Evolutionary conservation across 805 yeast genomes (phyloP).

Genomic region (Saccharomyces cerevisiae): DNA sequence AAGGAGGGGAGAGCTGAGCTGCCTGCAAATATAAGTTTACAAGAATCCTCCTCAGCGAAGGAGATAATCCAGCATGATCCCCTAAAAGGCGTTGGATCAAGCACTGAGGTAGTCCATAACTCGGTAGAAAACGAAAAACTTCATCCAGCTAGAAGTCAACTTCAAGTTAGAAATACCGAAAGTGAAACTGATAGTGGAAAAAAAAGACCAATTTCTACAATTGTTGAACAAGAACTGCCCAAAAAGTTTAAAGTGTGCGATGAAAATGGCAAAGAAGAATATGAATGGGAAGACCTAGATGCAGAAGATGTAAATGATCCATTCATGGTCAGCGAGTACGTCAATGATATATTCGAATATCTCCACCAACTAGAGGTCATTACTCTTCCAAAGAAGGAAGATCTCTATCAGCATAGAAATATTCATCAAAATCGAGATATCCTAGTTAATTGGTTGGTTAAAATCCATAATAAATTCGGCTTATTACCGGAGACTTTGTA

Average conservation of each 20-base stretch:
- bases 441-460: slow-evolving; percentile 89
- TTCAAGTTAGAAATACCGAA: neutral
- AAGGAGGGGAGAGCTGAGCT: neutral
- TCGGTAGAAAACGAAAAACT: neutral
- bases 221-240: slow-evolving; percentile 28
- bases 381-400: slow-evolving; percentile 51
- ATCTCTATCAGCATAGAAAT: slow-evolving; percentile 35
- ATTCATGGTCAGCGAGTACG: slow-evolving; percentile 89
- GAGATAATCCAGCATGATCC: neutral
- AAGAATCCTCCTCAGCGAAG: slow-evolving; percentile 1
- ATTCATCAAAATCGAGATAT: slow-evolving; percentile 53
- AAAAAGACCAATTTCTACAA: slow-evolving; percentile 31
- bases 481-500: slow-evolving; percentile 81
- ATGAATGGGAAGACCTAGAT: slow-evolving; percentile 66
- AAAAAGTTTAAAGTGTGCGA: slow-evolving; percentile 29
- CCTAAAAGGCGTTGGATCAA: neutral
- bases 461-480: slow-evolving; percentile 77
- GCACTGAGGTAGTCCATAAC: neutral
- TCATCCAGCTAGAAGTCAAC: neutral
- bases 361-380: slow-evolving; percentile 61
- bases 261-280: slow-evolving; percentile 30
- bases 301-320: slow-evolving; percentile 76
- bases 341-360: slow-evolving; percentile 75
- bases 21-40: slow-evolving; percentile 1
- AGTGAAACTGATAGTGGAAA: slow-evolving; percentile 17